Evolutionary conservation across 345 rosid genomes (phyloP), one percentile per base, ranked within the genome.

Genomic region (Nephelium lappaceum): DNA sequence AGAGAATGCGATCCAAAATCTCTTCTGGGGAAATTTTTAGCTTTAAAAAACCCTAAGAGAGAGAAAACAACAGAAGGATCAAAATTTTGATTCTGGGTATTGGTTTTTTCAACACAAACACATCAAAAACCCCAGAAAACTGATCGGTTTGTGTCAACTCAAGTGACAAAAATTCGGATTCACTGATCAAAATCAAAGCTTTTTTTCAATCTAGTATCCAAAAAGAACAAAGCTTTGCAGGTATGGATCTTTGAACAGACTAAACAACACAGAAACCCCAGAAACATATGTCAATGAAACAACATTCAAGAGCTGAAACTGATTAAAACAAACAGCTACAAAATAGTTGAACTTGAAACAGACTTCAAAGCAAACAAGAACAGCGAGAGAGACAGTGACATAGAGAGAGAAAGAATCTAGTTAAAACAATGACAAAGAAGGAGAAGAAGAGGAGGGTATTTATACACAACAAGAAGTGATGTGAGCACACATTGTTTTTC

Each of bases 61-160:
- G 72, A 42, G n/a, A 11, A 45, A 69, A 69, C 57, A 43, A 49
- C 15, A 11, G 15, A 55, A 6, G 36, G 49, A 31, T 72, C 75
- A 72, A 62, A 55, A 53, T 39, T 72, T 72, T n/a, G 55, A 72
- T 36, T 11, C 75, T 55, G 75, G 27, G 64, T 5, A 45, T 47
- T 21, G 16, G 49, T 31, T 36, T n/a, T 39, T 18, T 55, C 0
- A 11, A 72, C 3, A 5, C n/a, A 57, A 38, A 57, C 41, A 31
- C 75, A 72, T 38, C 66, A n/a, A 18, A 51, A 19, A 12, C 49
- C 65, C 25, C 62, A 19, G n/a, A n/a, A 49, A 57, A 57, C 62
- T 57, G 8, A 57, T 19, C 62, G 24, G 24, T 21, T 57, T 8
- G 6, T 57, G 24, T 57, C 62, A n/a, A 19, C 19, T 57, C 62